Base-by-base conservation (phyloP, 768 basidiomycete genomes). In the Phallus indusiatus region DNA sequence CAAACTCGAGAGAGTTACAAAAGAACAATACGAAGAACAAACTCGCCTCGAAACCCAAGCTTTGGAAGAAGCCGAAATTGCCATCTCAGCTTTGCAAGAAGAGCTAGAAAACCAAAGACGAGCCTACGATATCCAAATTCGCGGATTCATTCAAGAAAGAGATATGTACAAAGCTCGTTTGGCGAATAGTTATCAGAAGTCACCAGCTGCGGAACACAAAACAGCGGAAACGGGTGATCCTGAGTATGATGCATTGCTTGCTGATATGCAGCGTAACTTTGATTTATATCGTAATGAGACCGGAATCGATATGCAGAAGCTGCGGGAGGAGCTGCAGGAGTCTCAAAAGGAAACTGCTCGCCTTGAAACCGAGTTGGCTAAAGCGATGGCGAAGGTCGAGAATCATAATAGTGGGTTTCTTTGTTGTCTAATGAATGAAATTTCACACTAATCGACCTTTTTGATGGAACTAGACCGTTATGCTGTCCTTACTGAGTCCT, bases 1-100 rank as follows among this genome's bases (percentile, higher is more conserved):
- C 37, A 86, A 88, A 75, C 81, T 97, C 79, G 96, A 98, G 72
- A 76, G 76, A 5, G 87, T 89, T 64, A 92, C 95, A 71, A 78
- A 76, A 63, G 88, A 90, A 22, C 86, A 88, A 63, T 79, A 80
- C 48, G 84, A 83, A 52, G 90, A 89, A 67, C 88, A 90, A 64
- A 78, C 76, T 24, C 69, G 67, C 8, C 69, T 71, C 22, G 57
- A 59, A 22, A 50, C 28, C 34, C 85, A 86, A 65, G 91, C 92
- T 0, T 78, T 98, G 10, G 78, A 81, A 36, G 92, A 96, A 71
- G 95, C 95, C 0, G 88, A 93, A 60, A 85, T 89, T 56, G 85
- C 90, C 0, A 93, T 98, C 65, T 80, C 85, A 60, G 81, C 85
- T 37, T 75, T 97, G 17, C 84, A 84, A 17, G 75, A 81, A 14